Evolutionary conservation across 495 filamentous ascomycete species (phyloP).

Genomic region (Wilcoxina mikolae): DNA sequence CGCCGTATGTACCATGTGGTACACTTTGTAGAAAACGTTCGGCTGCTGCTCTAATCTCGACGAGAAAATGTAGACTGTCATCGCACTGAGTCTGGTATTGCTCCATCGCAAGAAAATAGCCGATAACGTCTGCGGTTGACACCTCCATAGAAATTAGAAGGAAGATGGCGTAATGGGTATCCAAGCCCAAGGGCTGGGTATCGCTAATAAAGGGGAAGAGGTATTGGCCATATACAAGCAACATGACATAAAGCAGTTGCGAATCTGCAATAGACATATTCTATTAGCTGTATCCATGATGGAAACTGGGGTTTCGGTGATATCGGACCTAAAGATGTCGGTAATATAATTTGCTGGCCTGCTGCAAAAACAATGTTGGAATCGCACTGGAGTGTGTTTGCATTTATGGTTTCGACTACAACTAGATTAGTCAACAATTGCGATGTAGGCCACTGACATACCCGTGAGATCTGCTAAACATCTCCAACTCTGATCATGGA

Average conservation of each 20-base stretch:
- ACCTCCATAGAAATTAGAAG: not conserved
- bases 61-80: not conserved
- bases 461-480: not conserved
- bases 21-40: not conserved
- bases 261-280: too few species aligned
- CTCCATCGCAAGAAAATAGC: not conserved
- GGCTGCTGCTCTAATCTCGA: not conserved
- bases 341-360: too few species aligned
- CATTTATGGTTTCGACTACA: not conserved
- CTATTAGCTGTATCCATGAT: too few species aligned
- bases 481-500: constrained; percentile 1
- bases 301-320: too few species aligned
- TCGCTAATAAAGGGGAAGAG: not conserved
- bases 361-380: too few species aligned
- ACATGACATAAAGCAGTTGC: not conserved
- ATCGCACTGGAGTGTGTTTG: not conserved
- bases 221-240: not conserved
- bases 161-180: not conserved
- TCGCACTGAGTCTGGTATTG: not conserved
- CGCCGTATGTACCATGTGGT: too few species aligned
- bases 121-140: not conserved
- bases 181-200: not conserved
- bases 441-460: not conserved
- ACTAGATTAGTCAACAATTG: not conserved
- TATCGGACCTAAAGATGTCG: too few species aligned